Evolutionary conservation across 2,329 filamentous ascomycete genomes (phyloP), one percentile per base, ranked within the genome.

Genomic region (Sclerotinia sclerotiorum): DNA sequence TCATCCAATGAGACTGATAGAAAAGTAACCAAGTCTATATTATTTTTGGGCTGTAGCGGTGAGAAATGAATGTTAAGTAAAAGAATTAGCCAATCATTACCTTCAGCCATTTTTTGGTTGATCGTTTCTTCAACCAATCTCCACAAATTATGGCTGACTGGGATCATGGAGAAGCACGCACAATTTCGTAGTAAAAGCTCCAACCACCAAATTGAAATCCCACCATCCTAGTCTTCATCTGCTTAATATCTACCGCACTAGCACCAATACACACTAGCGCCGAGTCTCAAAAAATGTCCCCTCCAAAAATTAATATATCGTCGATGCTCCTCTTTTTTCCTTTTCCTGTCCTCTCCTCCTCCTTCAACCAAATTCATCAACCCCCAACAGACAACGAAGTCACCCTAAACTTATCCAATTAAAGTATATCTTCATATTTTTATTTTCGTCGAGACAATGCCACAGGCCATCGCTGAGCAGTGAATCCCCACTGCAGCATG

Each of bases 401-500:
- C 87, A 84, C 82, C 79, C 80, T 83, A 81, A 70, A 73, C 70
- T 69, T 76, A 72, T 66, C 76, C 76, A 79, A 79, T 78, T 73
- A 61, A 61, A 54, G 54, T 68, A 60, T 39, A 55, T 49, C 39
- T 69, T 70, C 69, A 57, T 67, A 72, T 68, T 68, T 72, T 75
- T 74, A 71, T 87, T 88, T 90, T 89, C 84, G 88, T 91, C 89
- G 88, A 90, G 84, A 84, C 83, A 81, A 89, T 88, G 86, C 87
- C 87, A 87, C 87, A 84, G 88, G 88, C 89, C 85, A 84, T 90
- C 89, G 89, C 88, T 91, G 90, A 90, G 90, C 91, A 94, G 90
- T 96, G 93, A 94, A 92, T 87, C 82, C 86, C 88, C 88, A 89
- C 90, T 93, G 88, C 89, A 89, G 88, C 84, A 82, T 81, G 81